phyloP scores from a whole-genome alignment of 2,329 filamentous ascomycete genomes.

The Pseudogymnoascus sp. region DNA sequence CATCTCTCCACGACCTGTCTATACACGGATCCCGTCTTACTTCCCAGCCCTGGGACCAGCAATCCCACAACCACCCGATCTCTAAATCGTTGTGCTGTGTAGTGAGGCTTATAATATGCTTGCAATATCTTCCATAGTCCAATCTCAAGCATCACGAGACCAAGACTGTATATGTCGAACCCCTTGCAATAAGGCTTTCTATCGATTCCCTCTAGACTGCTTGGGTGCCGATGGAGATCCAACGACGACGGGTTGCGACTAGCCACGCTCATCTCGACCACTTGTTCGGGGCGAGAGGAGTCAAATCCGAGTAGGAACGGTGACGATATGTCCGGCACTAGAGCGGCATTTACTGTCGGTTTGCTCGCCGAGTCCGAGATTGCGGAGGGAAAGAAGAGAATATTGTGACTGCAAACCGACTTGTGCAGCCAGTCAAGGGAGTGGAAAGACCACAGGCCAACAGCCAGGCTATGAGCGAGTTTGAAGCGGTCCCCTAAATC shows the following conservation, averaged over 20 bases:
- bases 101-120: conserved; percentile 34
- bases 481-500: conserved; percentile 36
- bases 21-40: conserved; percentile 35
- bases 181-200: conserved; percentile 32
- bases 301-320: conserved; percentile 35
- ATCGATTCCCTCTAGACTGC: conserved; percentile 31
- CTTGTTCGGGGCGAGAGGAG: conserved; percentile 31
- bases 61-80: conserved; percentile 34
- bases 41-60: conserved; percentile 34
- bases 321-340: conserved; percentile 32
- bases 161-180: conserved; percentile 39
- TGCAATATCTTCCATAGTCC: conserved; percentile 39
- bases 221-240: conserved; percentile 40
- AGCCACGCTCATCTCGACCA: conserved; percentile 31
- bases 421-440: conserved; percentile 46
- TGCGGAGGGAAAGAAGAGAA: conserved; percentile 36
- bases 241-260: conserved; percentile 31
- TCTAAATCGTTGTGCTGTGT: conserved; percentile 34
- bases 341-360: conserved; percentile 21
- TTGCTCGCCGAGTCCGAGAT: conserved; percentile 23
- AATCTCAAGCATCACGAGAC: conserved; percentile 42
- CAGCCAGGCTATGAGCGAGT: conserved; percentile 35
- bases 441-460: conserved; percentile 42
- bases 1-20: conserved; percentile 35
- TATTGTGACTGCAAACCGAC: conserved; percentile 31